Evolutionary conservation across 2,329 filamentous ascomycete species (phyloP).

Genomic region (Curvularia lunata): DNA sequence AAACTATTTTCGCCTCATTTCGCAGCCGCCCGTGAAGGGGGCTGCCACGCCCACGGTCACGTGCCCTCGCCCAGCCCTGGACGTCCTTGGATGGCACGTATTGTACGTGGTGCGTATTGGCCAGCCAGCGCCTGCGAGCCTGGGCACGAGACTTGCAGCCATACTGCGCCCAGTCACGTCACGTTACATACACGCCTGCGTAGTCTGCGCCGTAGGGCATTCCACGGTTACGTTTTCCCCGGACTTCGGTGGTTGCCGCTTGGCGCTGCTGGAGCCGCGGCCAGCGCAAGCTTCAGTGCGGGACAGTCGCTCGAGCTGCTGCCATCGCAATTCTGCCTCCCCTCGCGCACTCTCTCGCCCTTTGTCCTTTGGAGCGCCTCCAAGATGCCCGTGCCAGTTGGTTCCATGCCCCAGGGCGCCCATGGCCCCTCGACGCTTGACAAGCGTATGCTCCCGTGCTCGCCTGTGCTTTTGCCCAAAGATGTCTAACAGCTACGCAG

Average conservation of each 20-base stretch:
- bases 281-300: conserved; percentile 16
- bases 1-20: conserved; percentile 25
- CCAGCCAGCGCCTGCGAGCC: no score
- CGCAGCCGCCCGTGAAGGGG: conserved; percentile 18
- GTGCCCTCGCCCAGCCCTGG: conserved; percentile 21
- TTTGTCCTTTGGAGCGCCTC: conserved; percentile 10
- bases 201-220: conserved; percentile 12
- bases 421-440: conserved; percentile 71
- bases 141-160: no score
- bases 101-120: background rate
- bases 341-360: conserved; percentile 29
- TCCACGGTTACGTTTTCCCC: conserved; percentile 18
- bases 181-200: background rate
- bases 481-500: conserved; percentile 58
- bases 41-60: conserved; percentile 16
- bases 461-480: conserved; percentile 24
- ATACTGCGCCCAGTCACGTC: background rate
- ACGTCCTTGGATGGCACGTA: no score
- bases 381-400: conserved; percentile 65
- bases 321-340: conserved; percentile 13
- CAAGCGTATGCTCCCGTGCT: conserved; percentile 63
- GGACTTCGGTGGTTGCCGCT: conserved; percentile 11
- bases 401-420: conserved; percentile 48
- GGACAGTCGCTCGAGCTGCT: conserved; percentile 20
- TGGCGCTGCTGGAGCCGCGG: conserved; percentile 23